phyloP scores from a whole-genome alignment of 371 early-diverging fungal genomes.

The Mortierella sp. region DNA sequence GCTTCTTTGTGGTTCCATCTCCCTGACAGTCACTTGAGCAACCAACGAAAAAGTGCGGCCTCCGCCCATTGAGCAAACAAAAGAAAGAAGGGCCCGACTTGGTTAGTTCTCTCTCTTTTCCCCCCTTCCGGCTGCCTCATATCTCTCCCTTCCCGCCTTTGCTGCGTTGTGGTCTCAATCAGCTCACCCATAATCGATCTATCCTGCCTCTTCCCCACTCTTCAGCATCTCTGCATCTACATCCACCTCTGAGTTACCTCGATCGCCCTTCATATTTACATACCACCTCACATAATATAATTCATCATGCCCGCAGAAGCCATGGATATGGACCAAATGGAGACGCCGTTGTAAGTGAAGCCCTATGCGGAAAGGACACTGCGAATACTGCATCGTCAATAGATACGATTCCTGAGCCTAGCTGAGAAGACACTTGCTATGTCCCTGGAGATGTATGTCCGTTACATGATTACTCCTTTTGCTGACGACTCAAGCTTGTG shows the following conservation, averaged over 20 bases:
- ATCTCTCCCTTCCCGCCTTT: not conserved
- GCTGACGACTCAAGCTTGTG: too few relatives aligned
- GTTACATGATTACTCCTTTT: not conserved
- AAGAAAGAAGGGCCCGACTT: not conserved
- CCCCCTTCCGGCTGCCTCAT: constrained; percentile 8
- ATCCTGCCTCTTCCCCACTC: not conserved
- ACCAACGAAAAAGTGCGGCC: too few relatives aligned
- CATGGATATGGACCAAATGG: constrained; percentile 47
- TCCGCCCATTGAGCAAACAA: not conserved
- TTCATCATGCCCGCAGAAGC: constrained; percentile 53
- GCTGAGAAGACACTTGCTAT: too few relatives aligned
- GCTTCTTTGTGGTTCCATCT: too few relatives aligned
- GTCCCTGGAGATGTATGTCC: not conserved
- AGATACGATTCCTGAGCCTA: not conserved
- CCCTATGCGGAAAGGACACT: not conserved
- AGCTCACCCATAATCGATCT: too few relatives aligned
- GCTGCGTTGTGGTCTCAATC: too few relatives aligned
- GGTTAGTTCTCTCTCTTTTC: not conserved
- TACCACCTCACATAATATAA: constrained; percentile 12
- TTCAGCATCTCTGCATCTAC: not conserved
- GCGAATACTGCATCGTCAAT: too few relatives aligned
- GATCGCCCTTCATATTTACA: not conserved
- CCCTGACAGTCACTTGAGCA: too few relatives aligned
- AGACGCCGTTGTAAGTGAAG: constrained; percentile 43
- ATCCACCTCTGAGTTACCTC: not conserved